Evolutionary conservation across 208 protist genomes (phyloP).

Genomic region (Leishmania turanica): DNA sequence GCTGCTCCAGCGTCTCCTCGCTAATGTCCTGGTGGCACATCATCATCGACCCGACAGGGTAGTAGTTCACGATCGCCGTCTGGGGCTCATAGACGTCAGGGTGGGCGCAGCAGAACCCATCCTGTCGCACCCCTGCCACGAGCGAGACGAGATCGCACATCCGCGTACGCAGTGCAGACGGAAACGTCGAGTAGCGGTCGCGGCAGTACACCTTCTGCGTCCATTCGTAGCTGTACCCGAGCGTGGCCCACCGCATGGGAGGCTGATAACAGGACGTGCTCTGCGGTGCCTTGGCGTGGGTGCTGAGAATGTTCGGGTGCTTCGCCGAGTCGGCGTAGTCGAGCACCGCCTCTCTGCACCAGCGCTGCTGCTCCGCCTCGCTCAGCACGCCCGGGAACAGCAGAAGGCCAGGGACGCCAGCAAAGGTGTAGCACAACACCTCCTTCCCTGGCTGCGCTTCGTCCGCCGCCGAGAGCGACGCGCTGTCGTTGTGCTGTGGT

Average conservation of each 20-base stretch:
- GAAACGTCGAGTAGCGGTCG: slow-evolving; percentile 62
- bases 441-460: background rate
- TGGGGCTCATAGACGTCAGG: slow-evolving; percentile 77
- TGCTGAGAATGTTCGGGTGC: slow-evolving; percentile 87
- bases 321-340: slow-evolving; percentile 56
- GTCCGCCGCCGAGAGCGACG: background rate
- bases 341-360: slow-evolving; percentile 63
- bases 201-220: slow-evolving; percentile 76
- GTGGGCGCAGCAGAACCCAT: slow-evolving; percentile 27
- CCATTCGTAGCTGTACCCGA: slow-evolving; percentile 92
- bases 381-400: slow-evolving; percentile 64
- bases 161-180: slow-evolving; percentile 36
- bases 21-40: slow-evolving; percentile 93
- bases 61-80: slow-evolving; percentile 92
- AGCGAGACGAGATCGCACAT: slow-evolving; percentile 48
- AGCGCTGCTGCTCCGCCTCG: slow-evolving; percentile 50
- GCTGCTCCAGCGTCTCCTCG: slow-evolving; percentile 74
- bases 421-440: slow-evolving; percentile 72
- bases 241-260: slow-evolving; percentile 87
- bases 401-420: slow-evolving; percentile 66
- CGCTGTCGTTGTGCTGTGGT: background rate
- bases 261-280: slow-evolving; percentile 73
- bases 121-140: slow-evolving; percentile 45
- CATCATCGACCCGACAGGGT: slow-evolving; percentile 84
- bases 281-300: slow-evolving; percentile 60